phyloP scores from a whole-genome alignment of 176 grass and related monocot genomes.

The Lolium rigidum region DNA sequence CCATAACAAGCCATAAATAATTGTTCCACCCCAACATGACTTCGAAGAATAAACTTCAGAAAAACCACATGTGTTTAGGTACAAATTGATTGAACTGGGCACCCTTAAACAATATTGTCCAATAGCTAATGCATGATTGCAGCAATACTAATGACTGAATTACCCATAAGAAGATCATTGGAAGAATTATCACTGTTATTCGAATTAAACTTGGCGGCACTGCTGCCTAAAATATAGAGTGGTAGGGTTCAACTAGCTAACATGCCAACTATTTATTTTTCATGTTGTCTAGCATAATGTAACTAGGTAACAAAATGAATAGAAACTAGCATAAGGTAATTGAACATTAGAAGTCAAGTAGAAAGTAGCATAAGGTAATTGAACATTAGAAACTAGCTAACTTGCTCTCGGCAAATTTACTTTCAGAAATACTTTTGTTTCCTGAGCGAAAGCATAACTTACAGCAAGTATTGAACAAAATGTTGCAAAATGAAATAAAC shows the following conservation, averaged over 20 bases:
- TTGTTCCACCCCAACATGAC: constrained; percentile 3
- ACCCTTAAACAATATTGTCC: constrained; percentile 33
- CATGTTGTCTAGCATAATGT: neutral
- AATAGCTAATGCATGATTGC: constrained; percentile 13
- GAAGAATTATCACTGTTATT: constrained; percentile 1
- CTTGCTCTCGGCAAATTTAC: constrained; percentile 8
- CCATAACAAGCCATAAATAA: constrained; percentile 25
- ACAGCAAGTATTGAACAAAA: neutral
- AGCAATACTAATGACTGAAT: neutral
- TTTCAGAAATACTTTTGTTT: neutral
- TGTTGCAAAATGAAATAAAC: neutral
- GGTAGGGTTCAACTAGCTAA: constrained; percentile 9
- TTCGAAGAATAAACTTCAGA: constrained; percentile 26
- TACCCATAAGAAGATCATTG: neutral
- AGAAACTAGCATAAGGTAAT: constrained; percentile 6
- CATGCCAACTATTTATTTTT: constrained; percentile 3
- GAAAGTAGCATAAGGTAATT: no score
- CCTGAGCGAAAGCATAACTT: neutral
- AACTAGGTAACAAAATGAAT: neutral
- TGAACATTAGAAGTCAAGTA: neutral
- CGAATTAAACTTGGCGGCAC: neutral
- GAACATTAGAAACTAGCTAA: no score
- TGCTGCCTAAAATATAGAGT: constrained; percentile 15
- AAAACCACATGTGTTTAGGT: neutral
- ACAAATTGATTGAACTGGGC: constrained; percentile 19